These are phyloP conservation scores for Dryas alaskensis DNA, from an alignment of 306 rosid genomes.

Conservation along the genomic window DNA sequence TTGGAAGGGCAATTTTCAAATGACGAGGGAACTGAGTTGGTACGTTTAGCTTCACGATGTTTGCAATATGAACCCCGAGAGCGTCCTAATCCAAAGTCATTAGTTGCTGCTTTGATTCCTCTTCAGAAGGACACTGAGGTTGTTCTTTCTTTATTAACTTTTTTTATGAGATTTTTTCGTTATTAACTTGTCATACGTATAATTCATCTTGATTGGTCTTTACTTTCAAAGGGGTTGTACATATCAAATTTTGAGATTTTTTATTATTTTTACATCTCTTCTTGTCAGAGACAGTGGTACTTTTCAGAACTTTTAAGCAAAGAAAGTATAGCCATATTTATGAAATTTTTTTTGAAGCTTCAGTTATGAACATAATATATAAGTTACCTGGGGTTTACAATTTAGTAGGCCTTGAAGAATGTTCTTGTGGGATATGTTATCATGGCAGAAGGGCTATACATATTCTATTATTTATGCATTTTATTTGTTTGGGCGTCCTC, in stretches of 20 bases:
- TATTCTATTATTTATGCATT: neutral
- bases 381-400: neutral
- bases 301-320: neutral
- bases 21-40: slow-evolving; percentile 88
- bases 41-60: slow-evolving; percentile 91
- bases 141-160: slow-evolving; percentile 11
- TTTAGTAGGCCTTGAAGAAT: neutral
- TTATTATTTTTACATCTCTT: neutral
- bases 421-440: neutral
- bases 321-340: neutral
- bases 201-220: neutral
- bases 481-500: slow-evolving; percentile 11
- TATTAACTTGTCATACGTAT: neutral
- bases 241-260: slow-evolving; percentile 2
- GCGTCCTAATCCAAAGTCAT: slow-evolving; percentile 86
- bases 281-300: neutral
- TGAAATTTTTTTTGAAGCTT: neutral
- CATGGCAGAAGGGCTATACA: neutral
- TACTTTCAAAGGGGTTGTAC: neutral
- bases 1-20: slow-evolving; percentile 88
- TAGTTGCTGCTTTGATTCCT: slow-evolving; percentile 81
- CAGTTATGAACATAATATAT: neutral
- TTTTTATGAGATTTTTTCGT: too few relatives aligned
- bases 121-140: slow-evolving; percentile 93
- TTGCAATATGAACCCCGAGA: slow-evolving; percentile 88